Evolutionary conservation across 2,329 filamentous ascomycete genomes (phyloP).

Genomic region (Cladosporium phlei): DNA sequence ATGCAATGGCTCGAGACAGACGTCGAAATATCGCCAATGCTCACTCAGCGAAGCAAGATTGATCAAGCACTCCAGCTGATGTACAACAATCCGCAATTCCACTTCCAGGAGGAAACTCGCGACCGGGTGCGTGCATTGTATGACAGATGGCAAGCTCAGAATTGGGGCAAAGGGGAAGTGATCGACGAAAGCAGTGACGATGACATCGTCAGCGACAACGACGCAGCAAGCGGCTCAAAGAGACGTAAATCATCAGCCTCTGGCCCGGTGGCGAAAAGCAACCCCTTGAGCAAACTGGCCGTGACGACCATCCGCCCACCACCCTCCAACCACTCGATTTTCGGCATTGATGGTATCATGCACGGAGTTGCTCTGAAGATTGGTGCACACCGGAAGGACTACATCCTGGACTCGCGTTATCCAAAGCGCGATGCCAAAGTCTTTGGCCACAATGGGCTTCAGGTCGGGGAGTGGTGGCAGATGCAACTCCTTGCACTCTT

Average conservation of each 20-base stretch:
- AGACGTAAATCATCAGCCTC: constrained; percentile 6
- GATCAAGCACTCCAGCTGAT: constrained; percentile 17
- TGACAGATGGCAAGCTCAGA: constrained; percentile 18
- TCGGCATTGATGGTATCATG: constrained; percentile 26
- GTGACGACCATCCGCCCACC: constrained; percentile 8
- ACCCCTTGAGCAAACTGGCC: background rate
- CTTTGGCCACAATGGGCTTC: constrained; percentile 23
- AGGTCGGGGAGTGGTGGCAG: constrained; percentile 24
- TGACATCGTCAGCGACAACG: background rate
- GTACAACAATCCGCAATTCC: constrained; percentile 14
- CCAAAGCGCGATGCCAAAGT: constrained; percentile 18
- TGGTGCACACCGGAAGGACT: background rate
- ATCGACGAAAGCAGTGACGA: constrained; percentile 5
- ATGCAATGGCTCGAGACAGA: constrained; percentile 19
- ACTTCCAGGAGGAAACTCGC: constrained; percentile 14
- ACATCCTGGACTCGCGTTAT: constrained; percentile 14
- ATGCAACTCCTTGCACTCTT: constrained; percentile 22
- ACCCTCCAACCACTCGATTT: constrained; percentile 20
- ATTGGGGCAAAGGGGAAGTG: constrained; percentile 19
- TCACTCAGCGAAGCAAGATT: constrained; percentile 17
- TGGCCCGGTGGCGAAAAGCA: background rate
- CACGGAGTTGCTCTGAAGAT: constrained; percentile 14
- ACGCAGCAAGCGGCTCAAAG: background rate
- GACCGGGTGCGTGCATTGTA: constrained; percentile 16
- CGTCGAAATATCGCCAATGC: constrained; percentile 17